Percentiles rank a stretch among this genome's conserved stretches.
Evolutionary conservation across 2,329 filamentous ascomycete species (phyloP).

Genomic region (Colletotrichum musae): DNA sequence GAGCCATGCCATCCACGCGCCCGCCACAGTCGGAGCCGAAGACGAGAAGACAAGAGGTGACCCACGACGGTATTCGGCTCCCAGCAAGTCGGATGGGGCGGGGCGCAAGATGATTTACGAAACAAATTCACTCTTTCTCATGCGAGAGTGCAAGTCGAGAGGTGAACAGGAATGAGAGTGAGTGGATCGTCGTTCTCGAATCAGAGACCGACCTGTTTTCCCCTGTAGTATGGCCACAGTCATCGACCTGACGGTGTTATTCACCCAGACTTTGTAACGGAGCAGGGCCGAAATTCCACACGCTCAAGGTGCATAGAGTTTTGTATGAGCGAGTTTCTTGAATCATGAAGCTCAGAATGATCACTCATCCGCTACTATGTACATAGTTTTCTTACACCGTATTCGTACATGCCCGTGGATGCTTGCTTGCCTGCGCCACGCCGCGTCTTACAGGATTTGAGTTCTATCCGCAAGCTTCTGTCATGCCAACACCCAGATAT

Average conservation of each 20-base stretch:
- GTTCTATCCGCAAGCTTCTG: too few relatives aligned
- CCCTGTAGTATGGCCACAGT: too few relatives aligned
- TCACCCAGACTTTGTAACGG: too few relatives aligned
- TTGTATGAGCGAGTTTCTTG: neutral
- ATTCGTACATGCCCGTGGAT: slow-evolving; percentile 9
- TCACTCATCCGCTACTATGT: neutral
- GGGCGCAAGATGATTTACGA: too few relatives aligned
- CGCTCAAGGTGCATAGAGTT: neutral
- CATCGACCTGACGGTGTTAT: too few relatives aligned
- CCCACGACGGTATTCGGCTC: slow-evolving; percentile 5
- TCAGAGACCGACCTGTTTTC: neutral
- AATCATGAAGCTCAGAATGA: neutral
- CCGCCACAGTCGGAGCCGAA: slow-evolving; percentile 2
- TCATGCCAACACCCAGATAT: neutral
- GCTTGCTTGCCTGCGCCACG: slow-evolving; percentile 4
- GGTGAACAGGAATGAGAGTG: neutral
- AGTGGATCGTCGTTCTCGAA: slow-evolving; percentile 1
- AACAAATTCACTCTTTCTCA: too few relatives aligned
- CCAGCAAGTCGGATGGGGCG: slow-evolving; percentile 1
- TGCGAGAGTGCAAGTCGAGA: neutral
- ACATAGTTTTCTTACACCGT: neutral
- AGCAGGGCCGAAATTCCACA: neutral
- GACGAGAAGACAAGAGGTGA: neutral
- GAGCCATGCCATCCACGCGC: slow-evolving; percentile 11
- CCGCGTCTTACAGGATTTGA: slow-evolving; percentile 5